Evolutionary conservation across 768 basidiomycete genomes (phyloP), one percentile per base, ranked within the genome.

Genomic region (Leccinum uliginosum): DNA sequence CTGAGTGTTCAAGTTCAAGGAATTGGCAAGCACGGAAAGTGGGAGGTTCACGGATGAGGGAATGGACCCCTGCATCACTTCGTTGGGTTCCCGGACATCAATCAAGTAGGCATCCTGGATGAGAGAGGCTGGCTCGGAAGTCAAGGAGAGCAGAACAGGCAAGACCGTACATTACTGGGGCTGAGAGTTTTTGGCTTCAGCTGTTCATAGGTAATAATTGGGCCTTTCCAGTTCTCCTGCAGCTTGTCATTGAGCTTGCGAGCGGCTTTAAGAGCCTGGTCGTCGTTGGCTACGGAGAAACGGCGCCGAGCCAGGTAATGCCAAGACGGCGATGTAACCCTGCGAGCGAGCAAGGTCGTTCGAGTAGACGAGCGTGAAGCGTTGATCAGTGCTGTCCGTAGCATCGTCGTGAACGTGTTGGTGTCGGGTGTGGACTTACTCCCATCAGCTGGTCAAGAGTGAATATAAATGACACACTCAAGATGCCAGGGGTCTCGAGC

Each of bases 11-110:
- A 90, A 69, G 61, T 83, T 78, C 26, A 98, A 71, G 15, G 90
- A 83, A 38, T 78, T 80, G 30, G 83, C 76, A 40, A 98, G 80
- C n/a, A 80, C 80, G 7, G 89, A 87, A 38, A 98, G 81, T 5
- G 95, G 94, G 19, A 98, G 72, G 71, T 93, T 91, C 66, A 97
- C 91, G 17, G 93, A 82, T 23, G 92, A 93, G 6, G 95, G 95
- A 60, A 98, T 96, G 69, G 88, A 87, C 12, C 95, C 95, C 68
- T 93, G 90, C 14, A 89, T 81, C 45, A 93, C 90, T 70, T 97
- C 95, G 61, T 91, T 84, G 1, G 87, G 90, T 70, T 97, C 95
- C 21, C 96, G 86, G n/a, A 98, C 95, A 65, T 96, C 93, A 62
- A 92, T 85, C 46, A 92, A 68, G 67, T 85, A 90, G 5, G 81